Evolutionary conservation across 2,329 filamentous ascomycete species (phyloP).

Genomic region (Talaromyces funiculosus): DNA sequence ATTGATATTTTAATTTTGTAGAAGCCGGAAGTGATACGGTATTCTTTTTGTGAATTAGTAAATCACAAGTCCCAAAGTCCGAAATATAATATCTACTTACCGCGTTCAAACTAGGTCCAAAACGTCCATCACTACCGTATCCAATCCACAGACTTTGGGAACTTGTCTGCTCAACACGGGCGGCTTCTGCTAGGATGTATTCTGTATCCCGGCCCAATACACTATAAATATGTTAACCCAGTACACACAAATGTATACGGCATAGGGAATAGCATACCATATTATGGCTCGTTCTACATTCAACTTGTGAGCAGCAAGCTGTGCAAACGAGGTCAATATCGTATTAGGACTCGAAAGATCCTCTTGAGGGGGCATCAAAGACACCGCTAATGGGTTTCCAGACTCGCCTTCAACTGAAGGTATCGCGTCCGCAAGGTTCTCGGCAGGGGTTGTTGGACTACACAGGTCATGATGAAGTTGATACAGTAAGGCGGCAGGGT

Average conservation of each 20-base stretch:
- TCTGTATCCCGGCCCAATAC: conserved; percentile 46
- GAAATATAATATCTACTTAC: conserved; percentile 19
- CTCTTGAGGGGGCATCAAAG: conserved; percentile 18
- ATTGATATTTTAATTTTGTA: conserved; percentile 22
- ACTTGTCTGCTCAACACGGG: conserved; percentile 30
- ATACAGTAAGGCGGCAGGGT: conserved; percentile 19
- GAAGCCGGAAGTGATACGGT: conserved; percentile 30
- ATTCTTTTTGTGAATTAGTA: conserved; percentile 20
- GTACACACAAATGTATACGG: no score
- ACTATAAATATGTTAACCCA: conserved; percentile 15
- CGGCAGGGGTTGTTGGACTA: conserved; percentile 8
- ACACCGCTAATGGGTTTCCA: conserved; percentile 6
- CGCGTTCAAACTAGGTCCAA: conserved; percentile 28
- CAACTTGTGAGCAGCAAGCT: conserved; percentile 30
- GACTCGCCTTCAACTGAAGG: conserved; percentile 8
- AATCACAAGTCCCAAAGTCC: background rate
- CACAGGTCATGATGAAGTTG: conserved; percentile 17
- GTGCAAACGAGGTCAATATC: conserved; percentile 32
- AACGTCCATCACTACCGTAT: conserved; percentile 27
- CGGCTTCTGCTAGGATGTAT: conserved; percentile 49
- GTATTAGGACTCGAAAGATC: conserved; percentile 29
- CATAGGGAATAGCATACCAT: conserved; percentile 20
- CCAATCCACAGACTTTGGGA: conserved; percentile 27
- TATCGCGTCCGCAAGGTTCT: conserved; percentile 10
- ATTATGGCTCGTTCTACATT: conserved; percentile 36